Base-by-base conservation (phyloP, 768 basidiomycete species). In the Tylopilus rubrobrunneus region DNA sequence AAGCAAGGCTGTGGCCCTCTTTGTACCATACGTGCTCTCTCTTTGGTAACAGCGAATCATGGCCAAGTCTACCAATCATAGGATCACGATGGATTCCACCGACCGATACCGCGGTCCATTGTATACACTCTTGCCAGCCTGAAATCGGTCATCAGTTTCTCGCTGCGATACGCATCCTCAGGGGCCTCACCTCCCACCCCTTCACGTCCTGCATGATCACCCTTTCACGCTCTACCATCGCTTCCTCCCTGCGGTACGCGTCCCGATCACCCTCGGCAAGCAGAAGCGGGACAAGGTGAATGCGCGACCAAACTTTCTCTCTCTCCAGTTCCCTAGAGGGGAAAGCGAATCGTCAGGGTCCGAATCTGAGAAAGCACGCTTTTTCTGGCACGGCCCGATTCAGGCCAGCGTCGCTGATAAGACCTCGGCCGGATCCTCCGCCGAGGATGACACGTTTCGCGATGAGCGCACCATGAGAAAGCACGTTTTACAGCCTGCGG, bases 211-310 rank as follows among this genome's bases (percentile, higher is more conserved):
- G 91, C 96, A 98, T 98, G 65, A 98, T 92, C 73, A 84, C 89
- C 73, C 76, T 78, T 73, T 98, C 97, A 44, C 92, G 73, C 27
- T 75, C 86, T 50, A 87, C 48, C 46, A 84, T 84, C n/a, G 90
- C 92, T 65, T 85, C 81, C 64, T 85, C 74, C 37, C 91, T 82
- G 56, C 92, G 80, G 76, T 90, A 93, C 52, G 80, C 77, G 69
- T 95, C 92, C 51, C 97, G 87, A 75, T 99, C 96, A 5, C 86
- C 86, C 70, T 99, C 96, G 37, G 96, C 96, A 62, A 95, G 78
- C 44, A 99, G 79, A 53, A 98, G 70, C 10, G 96, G 97, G 31
- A 94, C 86, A 33, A 97, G 81, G 75, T 98, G 86, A 67, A 99
- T 93, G 58, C 96, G 84, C 54, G 94, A 90, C 96, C 96, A 98